Conservation (phyloP, 768 basidiomycete genomes). For the Multifurca ochricompacta region DNA sequence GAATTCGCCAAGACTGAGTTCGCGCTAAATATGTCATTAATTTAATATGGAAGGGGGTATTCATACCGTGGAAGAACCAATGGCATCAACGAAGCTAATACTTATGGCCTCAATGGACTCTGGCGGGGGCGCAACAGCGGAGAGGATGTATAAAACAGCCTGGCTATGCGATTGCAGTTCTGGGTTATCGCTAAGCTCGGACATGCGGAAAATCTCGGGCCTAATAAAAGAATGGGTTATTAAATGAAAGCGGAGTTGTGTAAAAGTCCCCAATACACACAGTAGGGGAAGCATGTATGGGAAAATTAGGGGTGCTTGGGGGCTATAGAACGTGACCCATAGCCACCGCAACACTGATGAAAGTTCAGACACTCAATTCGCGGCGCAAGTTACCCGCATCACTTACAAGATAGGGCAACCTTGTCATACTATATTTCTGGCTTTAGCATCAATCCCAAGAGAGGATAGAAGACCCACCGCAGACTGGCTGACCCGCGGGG, state of each 20-base stretch:
- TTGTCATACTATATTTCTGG: conserved; percentile 62
- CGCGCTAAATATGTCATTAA: conserved; percentile 4
- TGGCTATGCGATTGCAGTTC: conserved; percentile 79
- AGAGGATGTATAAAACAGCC: conserved; percentile 73
- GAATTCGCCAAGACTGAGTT: conserved; percentile 80
- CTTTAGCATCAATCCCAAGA: conserved; percentile 4
- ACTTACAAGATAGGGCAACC: conserved; percentile 73
- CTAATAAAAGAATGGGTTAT: conserved; percentile 32
- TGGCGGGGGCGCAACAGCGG: conserved; percentile 66
- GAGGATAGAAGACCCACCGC: conserved; percentile 35
- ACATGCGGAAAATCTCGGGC: conserved; percentile 83
- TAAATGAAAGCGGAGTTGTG: neutral
- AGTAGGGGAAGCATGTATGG: conserved; percentile 72
- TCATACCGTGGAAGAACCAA: conserved; percentile 70
- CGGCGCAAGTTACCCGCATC: neutral
- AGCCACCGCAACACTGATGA: conserved; percentile 69
- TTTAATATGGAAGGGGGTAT: conserved; percentile 8
- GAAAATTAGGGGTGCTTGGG: conserved; percentile 67
- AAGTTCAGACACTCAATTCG: conserved; percentile 14
- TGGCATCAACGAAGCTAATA: conserved; percentile 55
- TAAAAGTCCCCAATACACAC: conserved; percentile 38
- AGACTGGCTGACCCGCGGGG: conserved; percentile 81
- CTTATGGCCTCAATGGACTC: conserved; percentile 57
- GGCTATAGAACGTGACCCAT: conserved; percentile 67
- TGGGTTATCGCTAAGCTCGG: conserved; percentile 78